A percentile compares a stretch with the other conserved stretches of the same genome.
These are phyloP conservation scores for Ilyonectria robusta DNA, from an alignment of 2,329 filamentous ascomycete genomes.

Conservation along the genomic window DNA sequence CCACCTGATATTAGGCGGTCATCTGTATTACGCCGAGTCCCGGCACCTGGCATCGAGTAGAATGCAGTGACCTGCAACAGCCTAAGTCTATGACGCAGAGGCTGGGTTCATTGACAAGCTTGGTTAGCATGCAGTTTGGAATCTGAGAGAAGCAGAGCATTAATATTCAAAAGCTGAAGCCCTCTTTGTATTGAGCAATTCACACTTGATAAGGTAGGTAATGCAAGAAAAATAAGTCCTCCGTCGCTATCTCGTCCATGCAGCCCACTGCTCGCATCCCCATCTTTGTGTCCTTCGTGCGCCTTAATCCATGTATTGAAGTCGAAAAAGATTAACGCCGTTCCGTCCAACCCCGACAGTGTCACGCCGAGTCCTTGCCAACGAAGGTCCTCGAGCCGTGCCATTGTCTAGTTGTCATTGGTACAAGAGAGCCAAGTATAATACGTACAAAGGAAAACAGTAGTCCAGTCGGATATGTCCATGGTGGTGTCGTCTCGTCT, in stretches of 20 bases:
- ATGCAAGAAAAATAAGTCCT: constrained; percentile 36
- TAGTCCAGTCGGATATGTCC: constrained; percentile 49
- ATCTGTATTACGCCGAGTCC: background rate
- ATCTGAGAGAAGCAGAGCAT: background rate
- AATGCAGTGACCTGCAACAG: background rate
- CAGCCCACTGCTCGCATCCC: constrained; percentile 47
- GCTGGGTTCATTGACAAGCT: background rate
- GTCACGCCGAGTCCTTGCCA: constrained; percentile 30
- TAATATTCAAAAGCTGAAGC: constrained; percentile 21
- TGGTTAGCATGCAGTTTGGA: background rate
- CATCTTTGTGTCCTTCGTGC: constrained; percentile 38
- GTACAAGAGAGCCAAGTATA: constrained; percentile 47
- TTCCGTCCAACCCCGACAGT: constrained; percentile 37
- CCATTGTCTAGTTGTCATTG: constrained; percentile 41
- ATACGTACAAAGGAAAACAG: constrained; percentile 48
- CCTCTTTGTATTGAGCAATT: constrained; percentile 27
- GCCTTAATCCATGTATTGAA: constrained; percentile 39
- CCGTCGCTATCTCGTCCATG: constrained; percentile 35
- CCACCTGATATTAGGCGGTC: background rate
- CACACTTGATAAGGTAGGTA: constrained; percentile 34
- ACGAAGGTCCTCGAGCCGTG: constrained; percentile 27
- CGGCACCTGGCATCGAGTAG: background rate
- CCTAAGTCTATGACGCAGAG: background rate
- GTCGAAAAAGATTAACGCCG: constrained; percentile 41
- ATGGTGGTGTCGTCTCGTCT: constrained; percentile 51